phyloP scores from a whole-genome alignment of 1,284 basidiomycete species.

The Neonothopanus nambi region DNA sequence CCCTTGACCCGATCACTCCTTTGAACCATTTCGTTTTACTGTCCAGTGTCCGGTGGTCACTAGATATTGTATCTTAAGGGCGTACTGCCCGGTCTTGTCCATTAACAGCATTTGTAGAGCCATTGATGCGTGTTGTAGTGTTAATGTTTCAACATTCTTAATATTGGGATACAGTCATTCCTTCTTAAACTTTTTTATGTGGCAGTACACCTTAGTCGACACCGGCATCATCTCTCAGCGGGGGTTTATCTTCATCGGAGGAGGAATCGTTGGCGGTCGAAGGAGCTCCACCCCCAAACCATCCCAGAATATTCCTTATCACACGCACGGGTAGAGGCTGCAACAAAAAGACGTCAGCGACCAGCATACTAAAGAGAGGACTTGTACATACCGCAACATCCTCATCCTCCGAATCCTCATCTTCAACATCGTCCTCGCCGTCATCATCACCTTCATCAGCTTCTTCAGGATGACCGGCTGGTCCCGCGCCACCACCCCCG shows the following conservation, averaged over 20 bases:
- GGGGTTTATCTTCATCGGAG: conserved; percentile 2
- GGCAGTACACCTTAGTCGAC: not conserved
- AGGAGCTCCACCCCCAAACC: conserved; percentile 57
- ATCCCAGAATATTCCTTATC: conserved; percentile 59
- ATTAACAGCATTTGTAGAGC: too few species aligned
- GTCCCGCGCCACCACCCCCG: conserved; percentile 20
- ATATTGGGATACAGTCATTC: too few species aligned
- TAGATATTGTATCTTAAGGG: too few species aligned
- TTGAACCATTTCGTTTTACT: too few species aligned
- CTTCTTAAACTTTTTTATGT: too few species aligned
- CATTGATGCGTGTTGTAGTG: too few species aligned
- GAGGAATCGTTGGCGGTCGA: not conserved
- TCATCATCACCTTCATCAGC: conserved; percentile 19
- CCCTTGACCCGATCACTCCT: too few species aligned
- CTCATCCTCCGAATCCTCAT: conserved; percentile 34
- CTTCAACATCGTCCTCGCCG: conserved; percentile 25
- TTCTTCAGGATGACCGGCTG: conserved; percentile 14
- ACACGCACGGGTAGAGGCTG: conserved; percentile 64
- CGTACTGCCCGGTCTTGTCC: too few species aligned
- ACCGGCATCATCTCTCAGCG: conserved; percentile 6
- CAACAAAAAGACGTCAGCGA: not conserved
- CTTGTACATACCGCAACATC: conserved; percentile 45
- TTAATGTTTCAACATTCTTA: too few species aligned
- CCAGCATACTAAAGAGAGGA: not conserved
- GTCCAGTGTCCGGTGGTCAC: too few species aligned